Conservation (phyloP, 306 rosid genomes). For the Trichosanthes truncata region DNA sequence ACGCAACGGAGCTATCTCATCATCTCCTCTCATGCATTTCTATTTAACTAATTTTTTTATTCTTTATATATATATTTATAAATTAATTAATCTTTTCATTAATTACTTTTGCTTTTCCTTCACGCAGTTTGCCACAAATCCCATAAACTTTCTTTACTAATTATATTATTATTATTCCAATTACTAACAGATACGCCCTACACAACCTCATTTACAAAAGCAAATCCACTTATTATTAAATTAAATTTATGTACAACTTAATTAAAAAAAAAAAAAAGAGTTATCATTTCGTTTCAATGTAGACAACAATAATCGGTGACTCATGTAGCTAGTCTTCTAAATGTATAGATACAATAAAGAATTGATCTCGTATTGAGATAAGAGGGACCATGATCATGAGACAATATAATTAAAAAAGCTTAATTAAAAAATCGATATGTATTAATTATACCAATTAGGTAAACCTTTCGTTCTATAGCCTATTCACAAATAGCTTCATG, state of each 20-base stretch:
- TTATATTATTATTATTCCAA: not conserved
- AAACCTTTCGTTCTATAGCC: too few relatives aligned
- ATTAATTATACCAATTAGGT: too few relatives aligned
- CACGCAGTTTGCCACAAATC: slow-evolving; percentile 24
- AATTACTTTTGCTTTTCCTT: slow-evolving; percentile 33
- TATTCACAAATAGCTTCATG: not conserved
- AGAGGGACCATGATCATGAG: not conserved
- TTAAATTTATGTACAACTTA: not conserved
- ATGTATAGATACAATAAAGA: not conserved
- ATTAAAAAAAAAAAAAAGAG: not conserved
- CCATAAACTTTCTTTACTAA: slow-evolving; percentile 17
- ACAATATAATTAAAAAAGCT: not conserved
- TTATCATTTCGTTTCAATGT: not conserved
- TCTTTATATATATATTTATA: not conserved
- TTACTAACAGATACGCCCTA: slow-evolving; percentile 21
- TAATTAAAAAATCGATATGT: not conserved
- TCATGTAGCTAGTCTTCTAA: not conserved
- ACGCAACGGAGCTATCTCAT: slow-evolving; percentile 49
- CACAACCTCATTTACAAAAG: slow-evolving; percentile 1
- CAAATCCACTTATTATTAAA: not conserved
- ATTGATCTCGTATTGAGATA: not conserved
- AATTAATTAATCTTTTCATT: not conserved
- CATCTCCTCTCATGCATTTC: slow-evolving; percentile 38
- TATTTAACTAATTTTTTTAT: slow-evolving; percentile 37
- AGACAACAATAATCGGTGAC: not conserved